Evolutionary conservation across 2,329 filamentous ascomycete genomes (phyloP).

Genomic region (Trichoderma endophyticum): DNA sequence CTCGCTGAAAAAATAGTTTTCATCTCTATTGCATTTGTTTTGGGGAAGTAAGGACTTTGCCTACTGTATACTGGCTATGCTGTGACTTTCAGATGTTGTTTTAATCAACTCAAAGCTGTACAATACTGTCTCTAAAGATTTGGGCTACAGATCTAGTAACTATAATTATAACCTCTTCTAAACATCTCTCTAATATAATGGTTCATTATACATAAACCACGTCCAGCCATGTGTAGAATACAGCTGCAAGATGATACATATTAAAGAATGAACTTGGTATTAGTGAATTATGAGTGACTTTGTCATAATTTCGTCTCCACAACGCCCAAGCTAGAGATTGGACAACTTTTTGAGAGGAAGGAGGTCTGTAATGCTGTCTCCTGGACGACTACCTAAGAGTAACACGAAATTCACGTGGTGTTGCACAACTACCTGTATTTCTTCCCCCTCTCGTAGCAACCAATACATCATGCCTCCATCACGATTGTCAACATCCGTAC

Average conservation of each 20-base stretch:
- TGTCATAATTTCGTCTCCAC: neutral
- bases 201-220: neutral
- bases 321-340: neutral
- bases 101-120: neutral
- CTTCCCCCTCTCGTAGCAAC: neutral
- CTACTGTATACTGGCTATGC: neutral
- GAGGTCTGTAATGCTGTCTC: neutral
- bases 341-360: neutral
- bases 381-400: neutral
- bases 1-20: neutral
- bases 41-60: neutral
- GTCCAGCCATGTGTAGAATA: neutral
- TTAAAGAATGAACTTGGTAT: neutral
- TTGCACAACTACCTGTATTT: neutral
- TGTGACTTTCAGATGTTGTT: neutral
- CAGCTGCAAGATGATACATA: too few relatives aligned
- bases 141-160: neutral
- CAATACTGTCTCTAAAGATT: neutral
- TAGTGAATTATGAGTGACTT: neutral
- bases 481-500: constrained; percentile 25
- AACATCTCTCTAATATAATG: neutral
- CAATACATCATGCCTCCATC: neutral
- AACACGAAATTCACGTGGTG: neutral
- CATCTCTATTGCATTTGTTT: neutral
- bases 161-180: neutral